Evolutionary conservation across 2,329 filamentous ascomycete species (phyloP), one percentile per base, ranked within the genome.

Genomic region (Scedosporium apiospermum): DNA sequence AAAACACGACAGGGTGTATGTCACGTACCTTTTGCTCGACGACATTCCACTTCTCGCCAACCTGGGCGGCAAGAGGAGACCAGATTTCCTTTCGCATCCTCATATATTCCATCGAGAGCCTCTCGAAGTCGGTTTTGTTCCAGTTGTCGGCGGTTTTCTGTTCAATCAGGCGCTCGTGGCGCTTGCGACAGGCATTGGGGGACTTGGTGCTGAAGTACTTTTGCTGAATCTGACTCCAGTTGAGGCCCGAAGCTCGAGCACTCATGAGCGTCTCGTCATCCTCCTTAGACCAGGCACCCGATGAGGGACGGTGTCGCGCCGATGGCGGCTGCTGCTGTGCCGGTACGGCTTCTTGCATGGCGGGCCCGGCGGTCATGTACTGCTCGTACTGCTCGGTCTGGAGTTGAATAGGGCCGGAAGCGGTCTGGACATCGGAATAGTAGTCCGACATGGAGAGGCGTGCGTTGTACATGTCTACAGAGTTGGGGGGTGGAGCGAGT

Each of bases 161-260:
- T 75, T 93, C 89, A 80, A 93, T 87, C 67, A 96, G 77, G 49
- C 91, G 83, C 75, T 96, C 91, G 69, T 96, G 91, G 62, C 91
- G 85, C 77, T 96, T 96, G 66, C 91, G 89, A 76, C 91, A 96
- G 18, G 92, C 92, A 72, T 95, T 95, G 64, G 88, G 78, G 7
- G 84, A 86, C 78, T 96, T 96, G 72, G 76, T 80, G 1, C 88
- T 88, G 72, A 96, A 96, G 75, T 91, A 85, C 65, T 82, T 84
- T 65, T 81, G 80, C 68, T 91, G 87, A 71, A 96, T 95, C 68
- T 90, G 88, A 62, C 84, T 83, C 91, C 91, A 96, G 75, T 93
- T 93, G 72, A 92, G 82, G 26, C 89, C 89, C 69, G 87, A 84
- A 58, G 88, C 84, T 61, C 91, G 84, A 16, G 90, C 89, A 53